A percentile compares a stretch with the other conserved stretches of the same genome.
These are phyloP conservation scores for Lomentospora prolificans DNA, from an alignment of 2,329 filamentous ascomycete species.

Conservation along the genomic window DNA sequence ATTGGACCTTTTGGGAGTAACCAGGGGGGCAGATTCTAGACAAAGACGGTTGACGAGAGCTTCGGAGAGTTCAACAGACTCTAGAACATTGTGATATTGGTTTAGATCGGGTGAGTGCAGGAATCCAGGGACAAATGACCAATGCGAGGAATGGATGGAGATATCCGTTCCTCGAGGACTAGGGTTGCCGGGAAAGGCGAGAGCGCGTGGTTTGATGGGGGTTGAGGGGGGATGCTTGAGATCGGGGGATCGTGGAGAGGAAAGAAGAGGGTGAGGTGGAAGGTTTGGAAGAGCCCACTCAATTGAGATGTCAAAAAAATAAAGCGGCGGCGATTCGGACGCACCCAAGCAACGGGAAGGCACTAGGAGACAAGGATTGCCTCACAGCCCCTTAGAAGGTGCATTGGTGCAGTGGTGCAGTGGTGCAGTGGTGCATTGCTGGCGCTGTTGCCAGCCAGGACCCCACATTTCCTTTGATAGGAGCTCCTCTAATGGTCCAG, in stretches of 20 bases:
- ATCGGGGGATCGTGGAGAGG: conserved; percentile 4
- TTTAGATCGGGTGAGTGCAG: conserved; percentile 10
- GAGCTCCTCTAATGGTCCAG: too few species aligned
- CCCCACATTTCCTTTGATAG: not conserved
- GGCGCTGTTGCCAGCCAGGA: not conserved
- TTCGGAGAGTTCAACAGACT: conserved; percentile 1
- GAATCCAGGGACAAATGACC: conserved; percentile 6
- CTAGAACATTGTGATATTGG: conserved; percentile 8
- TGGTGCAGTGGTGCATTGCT: not conserved
- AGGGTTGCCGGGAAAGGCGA: conserved; percentile 1
- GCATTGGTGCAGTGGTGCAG: not conserved
- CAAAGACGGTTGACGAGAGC: not conserved
- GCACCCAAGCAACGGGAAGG: not conserved
- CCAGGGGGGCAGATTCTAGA: conserved; percentile 2
- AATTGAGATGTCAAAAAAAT: not conserved
- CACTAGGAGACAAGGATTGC: not conserved
- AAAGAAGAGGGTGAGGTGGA: conserved; percentile 12
- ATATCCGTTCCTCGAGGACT: conserved; percentile 4
- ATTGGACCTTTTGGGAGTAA: conserved; percentile 9
- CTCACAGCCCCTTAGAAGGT: not conserved
- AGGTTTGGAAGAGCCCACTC: conserved; percentile 3
- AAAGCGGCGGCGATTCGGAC: not conserved
- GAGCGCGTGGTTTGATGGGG: conserved; percentile 5
- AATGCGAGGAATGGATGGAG: conserved; percentile 4
- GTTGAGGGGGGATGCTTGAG: conserved; percentile 2